Conservation (phyloP, 2,329 filamentous ascomycete species). For the Plenodomus lindquistii region DNA sequence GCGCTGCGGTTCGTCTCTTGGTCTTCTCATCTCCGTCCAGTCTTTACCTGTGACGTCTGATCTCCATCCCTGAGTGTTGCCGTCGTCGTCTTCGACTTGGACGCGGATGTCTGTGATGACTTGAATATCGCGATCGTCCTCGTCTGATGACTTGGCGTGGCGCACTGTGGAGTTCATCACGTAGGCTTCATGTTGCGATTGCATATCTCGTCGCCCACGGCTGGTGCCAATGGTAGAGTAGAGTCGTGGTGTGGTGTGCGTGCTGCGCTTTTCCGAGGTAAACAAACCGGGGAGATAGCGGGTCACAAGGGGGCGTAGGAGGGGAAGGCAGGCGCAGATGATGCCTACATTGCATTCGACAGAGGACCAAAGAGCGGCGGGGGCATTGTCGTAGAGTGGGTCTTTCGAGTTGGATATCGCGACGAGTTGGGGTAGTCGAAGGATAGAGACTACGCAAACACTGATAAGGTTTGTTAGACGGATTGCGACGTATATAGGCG, state of each 20-base stretch:
- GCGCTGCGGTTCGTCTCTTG: background rate
- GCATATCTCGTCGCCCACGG: background rate
- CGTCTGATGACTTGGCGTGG: background rate
- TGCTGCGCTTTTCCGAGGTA: slow-evolving; percentile 17
- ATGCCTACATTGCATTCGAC: slow-evolving; percentile 40
- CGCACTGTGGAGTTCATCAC: slow-evolving; percentile 2
- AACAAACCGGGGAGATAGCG: slow-evolving; percentile 29
- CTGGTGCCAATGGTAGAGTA: slow-evolving; percentile 1
- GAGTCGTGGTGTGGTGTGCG: slow-evolving; percentile 4
- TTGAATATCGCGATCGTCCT: slow-evolving; percentile 22
- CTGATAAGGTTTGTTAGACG: slow-evolving; percentile 17
- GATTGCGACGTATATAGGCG: background rate
- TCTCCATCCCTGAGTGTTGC: background rate
- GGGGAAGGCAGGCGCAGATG: slow-evolving; percentile 40
- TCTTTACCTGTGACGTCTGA: background rate
- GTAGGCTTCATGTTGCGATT: background rate
- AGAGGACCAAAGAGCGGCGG: slow-evolving; percentile 35
- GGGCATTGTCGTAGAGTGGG: slow-evolving; percentile 38
- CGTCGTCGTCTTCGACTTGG: slow-evolving; percentile 17
- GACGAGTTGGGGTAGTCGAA: slow-evolving; percentile 39
- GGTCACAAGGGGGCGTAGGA: slow-evolving; percentile 32
- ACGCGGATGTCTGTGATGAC: slow-evolving; percentile 30
- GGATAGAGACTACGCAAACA: slow-evolving; percentile 41
- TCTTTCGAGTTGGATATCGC: slow-evolving; percentile 35
- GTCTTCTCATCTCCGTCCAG: background rate